Evolutionary conservation across 176 grass and related monocot genomes (phyloP), one percentile per base, ranked within the genome.

Genomic region (Luzula sylvatica): DNA sequence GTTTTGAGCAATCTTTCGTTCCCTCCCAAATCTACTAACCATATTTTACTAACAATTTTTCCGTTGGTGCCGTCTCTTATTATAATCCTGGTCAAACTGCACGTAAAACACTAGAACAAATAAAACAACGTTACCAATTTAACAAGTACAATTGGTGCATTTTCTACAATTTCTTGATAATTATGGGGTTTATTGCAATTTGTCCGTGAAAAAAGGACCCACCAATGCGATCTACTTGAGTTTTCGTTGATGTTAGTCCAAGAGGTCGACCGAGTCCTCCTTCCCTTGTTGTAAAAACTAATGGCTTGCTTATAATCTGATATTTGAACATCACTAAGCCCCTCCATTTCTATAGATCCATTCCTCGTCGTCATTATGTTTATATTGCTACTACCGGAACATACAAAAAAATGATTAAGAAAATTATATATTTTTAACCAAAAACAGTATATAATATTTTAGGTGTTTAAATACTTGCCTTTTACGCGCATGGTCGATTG

Each of bases 211-310:
- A 26, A 43, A 41, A 57, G 26, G 56, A 85, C 90, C 48, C 72
- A 96, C 90, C 90, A 96, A 39, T 96, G 90, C 2, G 90, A 96
- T 68, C 84, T 68, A 76, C 90, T 96, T 0, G 90, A 96, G n/a
- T 67, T 61, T 15, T 89, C 78, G 9, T 96, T 96, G 50, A 96
- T 84, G 50, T 82, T 82, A 52, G 90, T 96, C 77, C 77, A 89
- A 42, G 84, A 89, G 26, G 84, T 89, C 4, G 77, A 75, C 15
- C 90, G 74, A 20, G 84, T 81, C 11, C 77, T 62, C 20, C 55
- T 67, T 5, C 84, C 90, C 76, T 66, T 89, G 39, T 75, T 75
- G 42, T 96, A 96, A 77, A 67, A 96, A 48, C 76, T 73, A 29
- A 70, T 82, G 32, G 90, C 84, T 38, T 89, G 79, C 59, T 74